Evolutionary conservation across 2,329 filamentous ascomycete genomes (phyloP), one percentile per base, ranked within the genome.

Genomic region (Coleophoma crateriformis): DNA sequence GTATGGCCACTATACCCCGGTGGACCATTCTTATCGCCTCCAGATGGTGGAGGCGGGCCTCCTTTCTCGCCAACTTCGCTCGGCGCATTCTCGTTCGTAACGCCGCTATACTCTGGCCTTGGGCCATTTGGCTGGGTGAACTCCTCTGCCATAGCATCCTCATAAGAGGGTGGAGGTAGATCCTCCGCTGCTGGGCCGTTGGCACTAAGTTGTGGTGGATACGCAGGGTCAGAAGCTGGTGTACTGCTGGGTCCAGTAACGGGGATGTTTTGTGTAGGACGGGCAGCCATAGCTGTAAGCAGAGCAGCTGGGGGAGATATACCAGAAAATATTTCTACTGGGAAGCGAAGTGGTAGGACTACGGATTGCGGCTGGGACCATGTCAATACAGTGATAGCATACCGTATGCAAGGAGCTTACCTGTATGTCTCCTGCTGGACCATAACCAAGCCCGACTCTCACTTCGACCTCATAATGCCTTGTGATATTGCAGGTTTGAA

Each of bases 141-240:
- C 51, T 84, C 81, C 56, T 88, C 85, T 7, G 90, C 90, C 69
- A 96, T 85, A 12, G 90, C 90, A 68, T 96, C 91, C 68, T 96
- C 90, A 63, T 97, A 97, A 61, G 89, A 96, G 7, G 91, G 91
- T 15, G 92, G 91, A n/a, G 90, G 88, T 49, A 94, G 90, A 33
- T 89, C 85, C 55, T 79, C 74, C 0, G 66, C 63, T 15, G 72
- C 67, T 1, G 66, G 74, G 2, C 67, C 71, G 11, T 64, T 59
- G 8, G 68, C 65, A 34, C 76, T 74, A 38, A 83, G 67, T 59
- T 82, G 80, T 4, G 81, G 79, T 14, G 80, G 81, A 53, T 82
- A 83, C 7, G 80, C 63, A 3, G 79, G 73, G 57, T 82, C 79
- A 19, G 67, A 62, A 2, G 67, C 64, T 19, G 60, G 61, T 12